phyloP scores from a whole-genome alignment of 2,329 filamentous ascomycete species.

The Metarhizium rileyi region DNA sequence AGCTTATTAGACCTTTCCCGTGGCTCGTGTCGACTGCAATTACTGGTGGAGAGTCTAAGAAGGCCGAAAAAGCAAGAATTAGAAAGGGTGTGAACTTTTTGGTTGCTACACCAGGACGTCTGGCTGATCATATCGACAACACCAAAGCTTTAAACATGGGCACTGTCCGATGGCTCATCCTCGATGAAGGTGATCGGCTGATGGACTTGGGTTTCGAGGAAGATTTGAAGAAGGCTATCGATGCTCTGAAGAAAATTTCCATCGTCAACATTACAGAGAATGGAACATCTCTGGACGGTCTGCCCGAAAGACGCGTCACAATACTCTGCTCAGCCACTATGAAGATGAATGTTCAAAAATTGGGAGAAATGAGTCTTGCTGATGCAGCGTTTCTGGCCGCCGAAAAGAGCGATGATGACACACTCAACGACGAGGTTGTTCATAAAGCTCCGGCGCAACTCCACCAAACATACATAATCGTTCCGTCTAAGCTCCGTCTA shows the following conservation, averaged over 20 bases:
- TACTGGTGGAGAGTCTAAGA: constrained; percentile 58
- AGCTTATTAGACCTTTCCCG: constrained; percentile 75
- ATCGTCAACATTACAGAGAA: constrained; percentile 51
- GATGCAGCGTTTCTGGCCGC: constrained; percentile 82
- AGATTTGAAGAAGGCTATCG: constrained; percentile 79
- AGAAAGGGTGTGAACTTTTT: constrained; percentile 93
- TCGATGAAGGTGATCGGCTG: constrained; percentile 94
- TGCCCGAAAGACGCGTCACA: constrained; percentile 71
- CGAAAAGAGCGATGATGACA: constrained; percentile 38
- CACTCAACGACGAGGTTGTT: constrained; percentile 46
- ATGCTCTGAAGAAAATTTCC: constrained; percentile 59
- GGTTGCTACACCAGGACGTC: constrained; percentile 83
- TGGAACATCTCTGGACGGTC: constrained; percentile 46
- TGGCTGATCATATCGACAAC: constrained; percentile 87
- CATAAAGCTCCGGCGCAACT: constrained; percentile 76
- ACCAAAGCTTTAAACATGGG: constrained; percentile 83
- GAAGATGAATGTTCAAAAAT: constrained; percentile 91
- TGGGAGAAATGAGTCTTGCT: constrained; percentile 91
- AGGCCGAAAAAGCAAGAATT: constrained; percentile 83
- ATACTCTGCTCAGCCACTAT: constrained; percentile 93
- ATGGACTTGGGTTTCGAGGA: constrained; percentile 98
- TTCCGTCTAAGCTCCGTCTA: constrained; percentile 80
- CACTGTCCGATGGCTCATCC: constrained; percentile 83
- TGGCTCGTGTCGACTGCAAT: constrained; percentile 91
- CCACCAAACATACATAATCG: constrained; percentile 82